Evolutionary conservation across 2,329 filamentous ascomycete species (phyloP), one percentile per base, ranked within the genome.

Genomic region (Emergomyces pasteurianus): DNA sequence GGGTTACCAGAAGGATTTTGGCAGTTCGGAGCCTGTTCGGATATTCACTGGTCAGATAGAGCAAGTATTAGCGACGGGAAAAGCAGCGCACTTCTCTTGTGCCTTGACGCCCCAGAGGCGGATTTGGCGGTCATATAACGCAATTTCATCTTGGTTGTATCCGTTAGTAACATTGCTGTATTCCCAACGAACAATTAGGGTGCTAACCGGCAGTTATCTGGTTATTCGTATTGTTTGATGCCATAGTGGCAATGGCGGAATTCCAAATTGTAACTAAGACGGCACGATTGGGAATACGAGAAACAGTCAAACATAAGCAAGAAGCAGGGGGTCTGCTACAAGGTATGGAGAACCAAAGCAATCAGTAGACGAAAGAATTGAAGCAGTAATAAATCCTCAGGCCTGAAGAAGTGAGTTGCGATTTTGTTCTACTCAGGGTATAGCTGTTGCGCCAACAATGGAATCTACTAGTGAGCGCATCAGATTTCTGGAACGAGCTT

Each of bases 81-180:
- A 21, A 38, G 9, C 2, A 28, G 61, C 71, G 69, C 70, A 83
- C 81, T 82, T 82, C 72, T 95, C 88, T 74, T 99, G 94, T 7
- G 94, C 94, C 69, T 94, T 86, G 70, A 97, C 89, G 50, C 94
- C 94, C 94, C 94, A 99, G 36, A 99, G 85, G 59, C 94, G 88
- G 69, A 99, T 96, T 74, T 99, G 94, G 57, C 94, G 87, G 76
- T 99, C 94, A 73, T 99, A 99, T 6, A 97, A 85, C 16, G 92
- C 94, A 70, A 97, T 95, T 72, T 99, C 94, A 75, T 97, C 94
- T 90, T 64, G 14, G 8, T 36, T 38, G 58, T 56, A 23, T 58
- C 47, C 14, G 43, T 53, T 28, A 60, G 36, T 14, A 21, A 23
- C 43, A n/a, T 58, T 59, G 63, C 28, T 57, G 47, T 18, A 40